Evolutionary conservation across 163 green algal genomes (phyloP).

Genomic region (Prototheca wickerhamii): DNA sequence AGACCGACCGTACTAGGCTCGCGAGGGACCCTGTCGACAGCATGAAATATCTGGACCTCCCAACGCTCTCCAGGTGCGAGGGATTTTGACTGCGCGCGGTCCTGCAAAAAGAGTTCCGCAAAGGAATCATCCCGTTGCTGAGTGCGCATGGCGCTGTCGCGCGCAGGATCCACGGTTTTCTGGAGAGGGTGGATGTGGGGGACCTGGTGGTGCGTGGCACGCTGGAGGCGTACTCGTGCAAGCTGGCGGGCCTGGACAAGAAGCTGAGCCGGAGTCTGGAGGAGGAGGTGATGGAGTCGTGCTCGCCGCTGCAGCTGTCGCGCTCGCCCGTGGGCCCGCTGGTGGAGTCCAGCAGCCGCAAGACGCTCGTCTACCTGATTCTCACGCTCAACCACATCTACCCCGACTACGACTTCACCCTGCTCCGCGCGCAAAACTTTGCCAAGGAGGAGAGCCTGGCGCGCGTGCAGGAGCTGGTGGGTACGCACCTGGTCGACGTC

Average conservation of each 20-base stretch:
- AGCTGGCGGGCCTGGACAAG: conserved; percentile 92
- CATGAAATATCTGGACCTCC: conserved; percentile 66
- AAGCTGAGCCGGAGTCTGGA: conserved; percentile 91
- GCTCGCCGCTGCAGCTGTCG: conserved; percentile 57
- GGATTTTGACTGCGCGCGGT: too few relatives aligned
- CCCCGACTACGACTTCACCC: conserved; percentile 97
- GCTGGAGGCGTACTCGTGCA: conserved; percentile 94
- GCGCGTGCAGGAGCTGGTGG: conserved; percentile 67
- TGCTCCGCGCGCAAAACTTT: conserved; percentile 90
- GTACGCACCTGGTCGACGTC: conserved; percentile 80
- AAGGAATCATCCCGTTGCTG: too few relatives aligned
- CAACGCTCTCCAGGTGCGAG: conserved; percentile 48
- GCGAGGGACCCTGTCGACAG: too few relatives aligned
- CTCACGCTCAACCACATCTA: conserved; percentile 97
- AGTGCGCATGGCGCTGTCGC: too few relatives aligned
- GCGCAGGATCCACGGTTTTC: conserved; percentile 72
- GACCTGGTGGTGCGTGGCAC: conserved; percentile 84
- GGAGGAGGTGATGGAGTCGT: conserved; percentile 69
- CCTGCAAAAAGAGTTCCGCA: too few relatives aligned
- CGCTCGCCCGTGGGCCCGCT: conserved; percentile 67
- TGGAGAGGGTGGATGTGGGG: conserved; percentile 84
- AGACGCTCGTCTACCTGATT: conserved; percentile 97
- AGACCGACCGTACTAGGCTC: too few relatives aligned
- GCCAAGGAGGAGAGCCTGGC: conserved; percentile 66
- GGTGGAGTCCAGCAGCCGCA: conserved; percentile 54